Percentiles rank a stretch among this genome's conserved stretches.
Conservation (phyloP, 495 filamentous ascomycete species). For the Neurospora tetrasperma region DNA sequence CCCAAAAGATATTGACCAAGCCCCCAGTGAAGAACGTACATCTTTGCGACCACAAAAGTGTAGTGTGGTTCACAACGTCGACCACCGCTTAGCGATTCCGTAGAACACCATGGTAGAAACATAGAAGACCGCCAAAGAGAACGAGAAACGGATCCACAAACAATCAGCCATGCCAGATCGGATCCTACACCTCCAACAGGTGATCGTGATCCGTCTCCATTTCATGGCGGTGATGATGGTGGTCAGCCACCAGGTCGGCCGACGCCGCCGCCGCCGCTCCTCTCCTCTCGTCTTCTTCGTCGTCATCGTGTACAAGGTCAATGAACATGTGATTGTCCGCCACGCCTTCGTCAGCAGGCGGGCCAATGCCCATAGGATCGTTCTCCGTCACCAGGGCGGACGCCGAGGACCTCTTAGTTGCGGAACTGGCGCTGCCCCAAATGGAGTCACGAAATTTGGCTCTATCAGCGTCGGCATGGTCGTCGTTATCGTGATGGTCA, state of each 20-base stretch:
- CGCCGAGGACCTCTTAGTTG: not conserved
- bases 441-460: slow-evolving; percentile 31
- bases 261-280: not conserved
- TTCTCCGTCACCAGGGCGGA: slow-evolving; percentile 8
- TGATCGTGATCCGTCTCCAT: slow-evolving; percentile 15
- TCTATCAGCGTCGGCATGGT: slow-evolving; percentile 21
- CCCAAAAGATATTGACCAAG: not conserved
- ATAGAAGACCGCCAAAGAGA: not conserved
- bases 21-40: not conserved
- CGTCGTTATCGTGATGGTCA: slow-evolving; percentile 23
- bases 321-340: slow-evolving; percentile 43
- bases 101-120: not conserved
- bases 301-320: slow-evolving; percentile 40
- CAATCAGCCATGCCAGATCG: not conserved
- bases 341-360: slow-evolving; percentile 30
- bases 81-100: not conserved
- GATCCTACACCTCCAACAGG: slow-evolving; percentile 1
- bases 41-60: not conserved
- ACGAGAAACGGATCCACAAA: not conserved
- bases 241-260: slow-evolving; percentile 25
- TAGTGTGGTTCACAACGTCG: not conserved
- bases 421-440: slow-evolving; percentile 25
- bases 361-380: slow-evolving; percentile 22
- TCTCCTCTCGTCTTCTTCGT: slow-evolving; percentile 30
- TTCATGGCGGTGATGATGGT: slow-evolving; percentile 27